These are phyloP conservation scores for Ochetophila trinervis DNA, from an alignment of 306 rosid species.

Conservation along the genomic window DNA sequence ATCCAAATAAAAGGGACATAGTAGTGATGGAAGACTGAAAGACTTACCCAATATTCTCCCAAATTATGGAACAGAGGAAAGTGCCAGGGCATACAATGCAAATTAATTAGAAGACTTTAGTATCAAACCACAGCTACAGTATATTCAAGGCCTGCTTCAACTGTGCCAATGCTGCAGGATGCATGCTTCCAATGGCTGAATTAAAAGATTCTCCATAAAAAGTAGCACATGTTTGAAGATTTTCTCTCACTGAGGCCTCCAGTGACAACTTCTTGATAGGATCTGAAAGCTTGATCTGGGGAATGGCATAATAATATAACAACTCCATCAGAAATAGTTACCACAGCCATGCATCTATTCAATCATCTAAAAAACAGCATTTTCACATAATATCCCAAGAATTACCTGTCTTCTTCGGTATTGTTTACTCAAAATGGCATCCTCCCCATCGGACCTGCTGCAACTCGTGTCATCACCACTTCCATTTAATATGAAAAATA, in stretches of 20 bases:
- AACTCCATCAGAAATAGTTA: conserved; percentile 21
- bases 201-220: conserved; percentile 93
- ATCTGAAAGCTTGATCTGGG: conserved; percentile 77
- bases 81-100: too few species aligned
- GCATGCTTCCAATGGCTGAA: conserved; percentile 75
- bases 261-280: conserved; percentile 78
- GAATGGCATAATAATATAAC: conserved; percentile 15
- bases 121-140: conserved; percentile 39
- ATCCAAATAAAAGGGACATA: neutral
- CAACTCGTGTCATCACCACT: conserved; percentile 68
- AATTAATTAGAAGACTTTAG: conserved; percentile 17
- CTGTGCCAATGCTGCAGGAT: conserved; percentile 78
- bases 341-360: neutral
- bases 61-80: conserved; percentile 28
- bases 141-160: conserved; percentile 87
- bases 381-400: conserved; percentile 13
- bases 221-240: conserved; percentile 83
- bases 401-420: conserved; percentile 78
- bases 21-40: conserved; percentile 10
- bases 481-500: conserved; percentile 19
- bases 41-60: conserved; percentile 46
- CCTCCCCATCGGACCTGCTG: conserved; percentile 47
- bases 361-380: conserved; percentile 21
- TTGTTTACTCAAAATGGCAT: conserved; percentile 60
- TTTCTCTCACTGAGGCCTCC: conserved; percentile 78